These are phyloP conservation scores for Puccinia hordei DNA, from an alignment of 1,284 basidiomycete genomes.

Conservation along the genomic window DNA sequence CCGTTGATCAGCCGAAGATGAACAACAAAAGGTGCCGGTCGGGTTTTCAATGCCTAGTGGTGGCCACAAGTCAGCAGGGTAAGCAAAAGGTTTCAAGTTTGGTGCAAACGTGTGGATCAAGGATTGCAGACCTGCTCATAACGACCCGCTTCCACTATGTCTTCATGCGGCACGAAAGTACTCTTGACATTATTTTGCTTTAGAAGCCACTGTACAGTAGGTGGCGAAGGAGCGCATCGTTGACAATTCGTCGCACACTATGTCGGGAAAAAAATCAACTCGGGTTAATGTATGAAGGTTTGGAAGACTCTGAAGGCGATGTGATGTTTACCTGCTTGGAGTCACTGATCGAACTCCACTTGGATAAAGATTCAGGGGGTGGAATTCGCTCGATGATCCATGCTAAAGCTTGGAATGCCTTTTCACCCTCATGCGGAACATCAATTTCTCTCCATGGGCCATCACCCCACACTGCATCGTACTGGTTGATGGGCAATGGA, in stretches of 20 bases:
- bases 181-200: conserved; percentile 63
- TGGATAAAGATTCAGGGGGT: conserved; percentile 69
- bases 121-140: conserved; percentile 55
- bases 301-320: not conserved
- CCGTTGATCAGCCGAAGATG: conserved; percentile 71
- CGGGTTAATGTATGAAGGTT: conserved; percentile 49
- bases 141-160: conserved; percentile 69
- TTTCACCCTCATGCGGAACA: conserved; percentile 74
- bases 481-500: conserved; percentile 67
- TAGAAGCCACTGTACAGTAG: conserved; percentile 59
- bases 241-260: conserved; percentile 51
- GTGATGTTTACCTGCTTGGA: conserved; percentile 18
- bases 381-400: conserved; percentile 84
- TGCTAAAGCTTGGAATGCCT: conserved; percentile 75
- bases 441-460: conserved; percentile 77
- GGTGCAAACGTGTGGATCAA: conserved; percentile 51
- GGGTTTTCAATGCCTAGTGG: conserved; percentile 70
- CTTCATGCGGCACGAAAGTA: conserved; percentile 69
- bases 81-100: not conserved
- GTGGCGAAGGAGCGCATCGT: conserved; percentile 47
- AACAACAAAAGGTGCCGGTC: conserved; percentile 83
- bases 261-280: not conserved
- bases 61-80: conserved; percentile 46
- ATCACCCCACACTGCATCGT: conserved; percentile 75
- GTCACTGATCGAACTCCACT: conserved; percentile 65